Evolutionary conservation across 164 flowering plant species (phyloP).

Genomic region (Berberis thunbergii): DNA sequence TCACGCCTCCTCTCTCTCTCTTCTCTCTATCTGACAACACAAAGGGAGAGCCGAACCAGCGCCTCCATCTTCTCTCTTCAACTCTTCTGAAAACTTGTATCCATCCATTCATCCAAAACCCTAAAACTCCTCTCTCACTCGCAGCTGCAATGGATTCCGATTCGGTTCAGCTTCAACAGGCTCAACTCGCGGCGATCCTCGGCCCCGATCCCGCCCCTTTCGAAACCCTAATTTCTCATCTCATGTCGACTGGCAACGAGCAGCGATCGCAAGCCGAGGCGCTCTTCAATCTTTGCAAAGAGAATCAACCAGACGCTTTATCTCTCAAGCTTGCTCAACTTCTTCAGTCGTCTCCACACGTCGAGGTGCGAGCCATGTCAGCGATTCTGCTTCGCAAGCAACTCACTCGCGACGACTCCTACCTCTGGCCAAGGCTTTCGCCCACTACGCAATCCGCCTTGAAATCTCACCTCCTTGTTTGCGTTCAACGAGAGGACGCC

Average conservation of each 20-base stretch:
- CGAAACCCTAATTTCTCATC: constrained; percentile 69
- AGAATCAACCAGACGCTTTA: constrained; percentile 67
- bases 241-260: constrained; percentile 78
- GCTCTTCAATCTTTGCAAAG: constrained; percentile 70
- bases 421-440: constrained; percentile 75
- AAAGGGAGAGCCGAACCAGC: constrained; percentile 1
- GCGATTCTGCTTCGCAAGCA: constrained; percentile 90
- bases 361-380: constrained; percentile 88
- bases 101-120: constrained; percentile 2
- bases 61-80: constrained; percentile 4
- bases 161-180: constrained; percentile 46
- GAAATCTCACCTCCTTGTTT: constrained; percentile 51
- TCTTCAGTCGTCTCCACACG: constrained; percentile 55
- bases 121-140: constrained; percentile 1
- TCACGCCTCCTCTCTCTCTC: background rate
- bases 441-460: constrained; percentile 53
- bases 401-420: constrained; percentile 80
- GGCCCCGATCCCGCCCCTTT: constrained; percentile 70
- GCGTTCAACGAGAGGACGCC: constrained; percentile 54
- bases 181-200: constrained; percentile 55
- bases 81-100: too few species aligned
- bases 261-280: constrained; percentile 73
- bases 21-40: background rate
- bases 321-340: constrained; percentile 66
- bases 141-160: constrained; percentile 35